phyloP scores from a whole-genome alignment of 1,284 basidiomycete genomes.

The Anthracocystis walkeri region DNA sequence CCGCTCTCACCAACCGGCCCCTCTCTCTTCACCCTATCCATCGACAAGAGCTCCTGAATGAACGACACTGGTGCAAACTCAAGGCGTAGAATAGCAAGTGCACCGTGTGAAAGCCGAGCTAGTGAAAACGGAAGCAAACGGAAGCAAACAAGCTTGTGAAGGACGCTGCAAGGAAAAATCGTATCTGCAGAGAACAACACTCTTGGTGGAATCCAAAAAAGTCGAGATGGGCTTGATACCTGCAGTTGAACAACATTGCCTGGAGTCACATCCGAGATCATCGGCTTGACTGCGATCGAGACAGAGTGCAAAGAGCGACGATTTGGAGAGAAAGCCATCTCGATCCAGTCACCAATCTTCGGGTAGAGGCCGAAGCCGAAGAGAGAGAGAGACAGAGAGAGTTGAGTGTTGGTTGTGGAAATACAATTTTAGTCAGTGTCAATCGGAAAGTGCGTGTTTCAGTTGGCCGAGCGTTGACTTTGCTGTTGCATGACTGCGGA shows the following conservation, averaged over 20 bases:
- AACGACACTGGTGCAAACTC: neutral
- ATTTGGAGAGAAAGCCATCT: neutral
- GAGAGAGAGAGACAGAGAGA: neutral
- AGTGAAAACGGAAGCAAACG: neutral
- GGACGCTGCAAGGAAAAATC: neutral
- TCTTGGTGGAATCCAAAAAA: neutral
- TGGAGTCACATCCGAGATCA: no score
- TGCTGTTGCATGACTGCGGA: neutral
- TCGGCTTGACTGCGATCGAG: neutral
- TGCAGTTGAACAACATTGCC: conserved; percentile 1
- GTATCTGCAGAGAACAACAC: conserved; percentile 1
- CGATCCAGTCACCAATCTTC: neutral
- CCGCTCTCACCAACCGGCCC: neutral
- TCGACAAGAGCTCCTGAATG: neutral
- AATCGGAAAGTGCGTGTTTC: conserved; percentile 3
- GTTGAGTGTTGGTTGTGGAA: neutral
- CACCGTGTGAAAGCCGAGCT: neutral
- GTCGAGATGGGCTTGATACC: neutral
- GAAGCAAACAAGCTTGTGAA: neutral
- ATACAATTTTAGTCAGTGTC: neutral
- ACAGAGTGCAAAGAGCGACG: neutral
- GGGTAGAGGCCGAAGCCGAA: conserved; percentile 1
- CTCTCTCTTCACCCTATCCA: conserved; percentile 3
- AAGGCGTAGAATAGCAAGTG: neutral
- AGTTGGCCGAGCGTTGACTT: neutral